Percentiles rank a stretch among this genome's conserved stretches.
Evolutionary conservation across 768 basidiomycete species (phyloP).

Genomic region (Polyporus arcularius): DNA sequence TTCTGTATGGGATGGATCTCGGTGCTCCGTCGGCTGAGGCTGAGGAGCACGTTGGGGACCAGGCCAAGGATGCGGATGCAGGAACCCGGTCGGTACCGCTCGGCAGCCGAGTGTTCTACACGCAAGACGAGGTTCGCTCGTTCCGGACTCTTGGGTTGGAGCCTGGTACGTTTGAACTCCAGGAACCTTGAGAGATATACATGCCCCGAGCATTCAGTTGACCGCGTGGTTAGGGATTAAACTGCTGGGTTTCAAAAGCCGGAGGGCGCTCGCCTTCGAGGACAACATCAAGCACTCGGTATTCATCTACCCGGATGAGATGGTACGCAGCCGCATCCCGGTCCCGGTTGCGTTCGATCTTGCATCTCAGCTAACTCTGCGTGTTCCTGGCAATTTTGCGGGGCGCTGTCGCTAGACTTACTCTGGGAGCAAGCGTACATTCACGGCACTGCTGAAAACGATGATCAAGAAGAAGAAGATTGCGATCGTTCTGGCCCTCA

Average conservation of each 20-base stretch:
- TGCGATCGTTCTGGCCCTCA: constrained; percentile 71
- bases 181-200: neutral
- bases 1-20: constrained; percentile 44
- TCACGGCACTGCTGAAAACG: constrained; percentile 81
- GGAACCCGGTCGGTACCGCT: constrained; percentile 13
- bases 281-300: constrained; percentile 91
- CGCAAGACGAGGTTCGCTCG: constrained; percentile 75
- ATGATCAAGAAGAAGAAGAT: constrained; percentile 82
- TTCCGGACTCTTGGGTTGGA: constrained; percentile 81
- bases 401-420: constrained; percentile 50
- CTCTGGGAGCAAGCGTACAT: constrained; percentile 91
- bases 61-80: constrained; percentile 26
- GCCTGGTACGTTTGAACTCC: constrained; percentile 52
- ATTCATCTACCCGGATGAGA: constrained; percentile 92
- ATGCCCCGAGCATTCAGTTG: neutral
- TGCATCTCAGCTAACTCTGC: neutral
- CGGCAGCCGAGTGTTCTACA: constrained; percentile 71
- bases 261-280: constrained; percentile 69
- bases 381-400: neutral
- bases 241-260: constrained; percentile 89
- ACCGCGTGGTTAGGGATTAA: constrained; percentile 62
- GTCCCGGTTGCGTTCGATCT: neutral
- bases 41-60: constrained; percentile 37
- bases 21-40: constrained; percentile 35
- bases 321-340: constrained; percentile 45